Conservation (phyloP, 129 eudicot species). For the Rutidosis leptorrhynchoides region DNA sequence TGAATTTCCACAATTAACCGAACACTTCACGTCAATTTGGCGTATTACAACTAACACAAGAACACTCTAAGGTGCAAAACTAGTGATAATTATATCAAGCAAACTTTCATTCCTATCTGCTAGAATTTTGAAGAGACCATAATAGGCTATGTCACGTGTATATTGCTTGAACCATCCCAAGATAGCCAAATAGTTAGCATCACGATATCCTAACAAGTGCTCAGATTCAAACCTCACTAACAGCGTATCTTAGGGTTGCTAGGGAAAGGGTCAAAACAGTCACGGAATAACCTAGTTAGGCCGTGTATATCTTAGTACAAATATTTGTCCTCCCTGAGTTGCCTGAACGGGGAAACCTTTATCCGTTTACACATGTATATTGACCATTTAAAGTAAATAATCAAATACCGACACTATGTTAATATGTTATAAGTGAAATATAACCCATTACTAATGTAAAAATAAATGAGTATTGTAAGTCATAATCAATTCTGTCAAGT, state of each 20-base stretch:
- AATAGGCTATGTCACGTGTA: not conserved
- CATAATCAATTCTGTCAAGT: not conserved
- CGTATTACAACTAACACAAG: not conserved
- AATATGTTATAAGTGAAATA: not conserved
- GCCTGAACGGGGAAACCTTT: no score
- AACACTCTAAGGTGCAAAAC: not conserved
- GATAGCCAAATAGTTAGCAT: no score
- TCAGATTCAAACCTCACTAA: no score
- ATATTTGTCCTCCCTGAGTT: no score
- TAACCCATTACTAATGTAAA: not conserved
- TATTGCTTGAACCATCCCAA: conserved; percentile 2
- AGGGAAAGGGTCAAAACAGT: no score
- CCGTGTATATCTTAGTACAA: no score
- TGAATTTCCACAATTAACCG: conserved; percentile 24
- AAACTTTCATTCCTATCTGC: not conserved
- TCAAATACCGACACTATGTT: no score
- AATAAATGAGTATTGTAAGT: not conserved
- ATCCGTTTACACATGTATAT: no score
- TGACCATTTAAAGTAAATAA: no score
- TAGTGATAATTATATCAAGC: not conserved
- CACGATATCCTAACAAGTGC: no score
- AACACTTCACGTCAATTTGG: conserved; percentile 1
- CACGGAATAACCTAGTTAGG: no score
- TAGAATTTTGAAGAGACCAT: not conserved
- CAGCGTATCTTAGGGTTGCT: no score